These are phyloP conservation scores for Phytopythium montanum DNA, from an alignment of 352 stramenopile genomes.

Conservation along the genomic window DNA sequence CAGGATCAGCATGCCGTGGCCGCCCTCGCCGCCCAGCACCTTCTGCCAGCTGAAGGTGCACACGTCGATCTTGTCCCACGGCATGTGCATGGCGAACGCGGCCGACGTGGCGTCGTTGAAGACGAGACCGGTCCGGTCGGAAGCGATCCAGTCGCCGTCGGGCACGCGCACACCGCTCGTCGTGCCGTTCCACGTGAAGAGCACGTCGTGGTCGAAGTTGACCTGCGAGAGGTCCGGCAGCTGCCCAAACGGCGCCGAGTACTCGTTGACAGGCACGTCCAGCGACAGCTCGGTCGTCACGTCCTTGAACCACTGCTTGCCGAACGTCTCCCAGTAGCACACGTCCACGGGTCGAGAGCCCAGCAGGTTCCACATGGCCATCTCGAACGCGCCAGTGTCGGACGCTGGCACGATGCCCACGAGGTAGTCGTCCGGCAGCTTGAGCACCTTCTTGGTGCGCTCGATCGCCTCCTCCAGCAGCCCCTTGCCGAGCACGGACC, in stretches of 20 bases:
- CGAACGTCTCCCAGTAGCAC: constrained; percentile 97
- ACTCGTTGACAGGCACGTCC: constrained; percentile 88
- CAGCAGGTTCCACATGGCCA: constrained; percentile 99
- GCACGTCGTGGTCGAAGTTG: constrained; percentile 95
- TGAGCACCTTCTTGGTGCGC: constrained; percentile 93
- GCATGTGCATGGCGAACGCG: constrained; percentile 98
- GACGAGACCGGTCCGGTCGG: constrained; percentile 93
- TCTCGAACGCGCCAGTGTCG: constrained; percentile 99
- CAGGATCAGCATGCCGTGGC: constrained; percentile 97
- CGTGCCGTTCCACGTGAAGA: constrained; percentile 99
- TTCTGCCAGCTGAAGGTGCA: constrained; percentile 99
- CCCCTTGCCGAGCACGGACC: constrained; percentile 96
- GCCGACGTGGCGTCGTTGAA: constrained; percentile 98
- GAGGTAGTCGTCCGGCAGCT: constrained; percentile 94
- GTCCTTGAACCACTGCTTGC: constrained; percentile 96
- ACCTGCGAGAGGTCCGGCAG: constrained; percentile 93
- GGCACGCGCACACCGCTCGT: constrained; percentile 96
- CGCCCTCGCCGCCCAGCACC: constrained; percentile 97
- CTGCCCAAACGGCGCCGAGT: constrained; percentile 95
- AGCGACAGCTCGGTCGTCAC: constrained; percentile 94
- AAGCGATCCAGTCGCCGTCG: constrained; percentile 95
- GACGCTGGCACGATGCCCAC: constrained; percentile 97
- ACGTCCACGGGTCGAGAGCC: constrained; percentile 91
- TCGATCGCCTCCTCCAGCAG: constrained; percentile 94
- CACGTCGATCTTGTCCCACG: constrained; percentile 98